These are phyloP conservation scores for Apiospora koreana DNA, from an alignment of 2,329 filamentous ascomycete genomes.

Conservation along the genomic window DNA sequence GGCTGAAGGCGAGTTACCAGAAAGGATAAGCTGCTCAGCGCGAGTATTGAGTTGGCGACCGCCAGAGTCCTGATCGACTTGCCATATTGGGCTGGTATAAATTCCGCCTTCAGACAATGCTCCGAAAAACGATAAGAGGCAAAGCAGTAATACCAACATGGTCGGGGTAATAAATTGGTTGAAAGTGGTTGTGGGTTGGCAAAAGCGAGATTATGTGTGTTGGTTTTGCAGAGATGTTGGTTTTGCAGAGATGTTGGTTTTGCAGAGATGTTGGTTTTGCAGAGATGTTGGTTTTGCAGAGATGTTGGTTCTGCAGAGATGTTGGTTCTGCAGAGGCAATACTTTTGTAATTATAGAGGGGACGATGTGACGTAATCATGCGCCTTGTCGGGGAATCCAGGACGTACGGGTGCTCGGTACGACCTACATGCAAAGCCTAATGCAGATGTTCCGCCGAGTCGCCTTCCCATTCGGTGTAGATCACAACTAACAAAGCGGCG, in stretches of 20 bases:
- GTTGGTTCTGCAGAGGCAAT: no score
- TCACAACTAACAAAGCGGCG: no score
- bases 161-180: neutral
- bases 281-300: no score
- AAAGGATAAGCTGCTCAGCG: neutral
- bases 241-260: no score
- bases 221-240: no score
- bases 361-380: neutral
- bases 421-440: neutral
- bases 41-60: neutral
- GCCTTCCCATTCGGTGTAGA: no score
- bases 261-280: no score
- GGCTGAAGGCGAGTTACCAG: neutral
- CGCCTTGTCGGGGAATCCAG: neutral
- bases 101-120: neutral
- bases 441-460: neutral
- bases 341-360: neutral
- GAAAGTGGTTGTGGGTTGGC: neutral
- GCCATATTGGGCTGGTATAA: neutral
- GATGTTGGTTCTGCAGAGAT: no score
- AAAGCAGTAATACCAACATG: neutral
- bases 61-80: neutral
- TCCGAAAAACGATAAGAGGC: neutral
- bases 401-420: neutral
- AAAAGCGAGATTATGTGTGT: neutral